Evolutionary conservation across 805 yeast genomes (phyloP), one percentile per base, ranked within the genome.

Genomic region (Saccharomycopsis sp.): DNA sequence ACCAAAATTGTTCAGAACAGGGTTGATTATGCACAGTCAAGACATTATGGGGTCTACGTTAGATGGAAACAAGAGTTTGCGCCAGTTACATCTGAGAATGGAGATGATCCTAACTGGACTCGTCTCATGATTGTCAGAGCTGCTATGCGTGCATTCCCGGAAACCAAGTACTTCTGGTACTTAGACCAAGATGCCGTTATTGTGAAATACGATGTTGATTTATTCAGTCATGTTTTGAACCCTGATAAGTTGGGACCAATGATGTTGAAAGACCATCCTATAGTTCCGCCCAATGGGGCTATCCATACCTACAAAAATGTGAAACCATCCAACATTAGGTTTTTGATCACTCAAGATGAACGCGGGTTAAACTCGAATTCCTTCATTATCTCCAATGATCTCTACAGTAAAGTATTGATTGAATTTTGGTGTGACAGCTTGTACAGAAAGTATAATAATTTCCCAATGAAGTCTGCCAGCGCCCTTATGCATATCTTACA

Each of bases 121-220:
- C 81, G 84, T 62, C 66, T 85, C 29, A 79, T 80, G 57, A 69
- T 84, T 47, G 69, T 89, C 68, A 79, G 95, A 61, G 94, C 91
- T 50, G 97, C 98, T n/a, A 83, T 92, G 85, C 82, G 81, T 69
- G 94, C 96, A 0, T 91, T 91, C 75, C 98, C 98, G 1, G 76
- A 84, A 52, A 87, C 97, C n/a, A 83, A 89, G 68, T 87, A 89
- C 76, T 85, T 91, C 67, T 89, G 97, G 94, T 91, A 83, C 67
- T 68, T 94, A 50, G 97, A 89, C 68, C 81, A 87, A 63, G 83
- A 85, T 65, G 83, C 92, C 0, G 71, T 90, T 55, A 83, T 92
- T 58, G 86, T 88, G 89, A 81, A 89, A 61, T 73, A 82, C 58
- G 79, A 79, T 54, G 74, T 85, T 46, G 82, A 88, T 60, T 66